A percentile compares a stretch with the other conserved stretches of the same genome.
Conservation (phyloP, 257 asterid species). For the Solanum lignicaule region DNA sequence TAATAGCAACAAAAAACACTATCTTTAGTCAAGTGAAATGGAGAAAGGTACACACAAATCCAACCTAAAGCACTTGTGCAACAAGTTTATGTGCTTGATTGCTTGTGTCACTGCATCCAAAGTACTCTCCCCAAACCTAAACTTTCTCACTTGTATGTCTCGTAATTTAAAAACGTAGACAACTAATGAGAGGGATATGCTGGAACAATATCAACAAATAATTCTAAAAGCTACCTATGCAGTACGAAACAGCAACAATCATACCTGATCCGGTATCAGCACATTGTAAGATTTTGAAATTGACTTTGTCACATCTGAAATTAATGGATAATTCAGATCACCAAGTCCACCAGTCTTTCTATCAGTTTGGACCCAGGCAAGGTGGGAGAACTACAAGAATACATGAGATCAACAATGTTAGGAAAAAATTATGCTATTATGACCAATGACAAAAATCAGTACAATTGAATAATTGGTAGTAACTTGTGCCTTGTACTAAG, state of each 20-base stretch:
- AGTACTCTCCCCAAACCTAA: background rate
- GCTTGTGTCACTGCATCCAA: background rate
- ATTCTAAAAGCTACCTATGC: background rate
- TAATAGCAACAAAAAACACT: background rate
- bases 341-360: constrained; percentile 95
- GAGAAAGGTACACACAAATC: background rate
- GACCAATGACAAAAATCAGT: background rate
- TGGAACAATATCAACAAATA: background rate
- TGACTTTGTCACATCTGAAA: constrained; percentile 84
- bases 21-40: background rate
- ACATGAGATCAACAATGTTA: background rate
- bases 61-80: background rate
- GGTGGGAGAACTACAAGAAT: constrained; percentile 42
- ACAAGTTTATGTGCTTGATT: background rate
- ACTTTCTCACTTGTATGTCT: background rate
- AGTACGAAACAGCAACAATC: background rate
- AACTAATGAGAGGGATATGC: background rate
- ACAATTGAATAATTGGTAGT: background rate
- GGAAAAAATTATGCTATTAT: background rate
- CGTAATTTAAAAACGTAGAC: background rate
- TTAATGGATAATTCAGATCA: constrained; percentile 72
- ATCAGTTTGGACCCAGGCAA: constrained; percentile 97
- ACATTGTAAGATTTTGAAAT: constrained; percentile 56
- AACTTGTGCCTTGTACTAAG: background rate
- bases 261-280: constrained; percentile 73